Evolutionary conservation across 2,329 filamentous ascomycete species (phyloP), one percentile per base, ranked within the genome.

Genomic region (Aciculosporium take): DNA sequence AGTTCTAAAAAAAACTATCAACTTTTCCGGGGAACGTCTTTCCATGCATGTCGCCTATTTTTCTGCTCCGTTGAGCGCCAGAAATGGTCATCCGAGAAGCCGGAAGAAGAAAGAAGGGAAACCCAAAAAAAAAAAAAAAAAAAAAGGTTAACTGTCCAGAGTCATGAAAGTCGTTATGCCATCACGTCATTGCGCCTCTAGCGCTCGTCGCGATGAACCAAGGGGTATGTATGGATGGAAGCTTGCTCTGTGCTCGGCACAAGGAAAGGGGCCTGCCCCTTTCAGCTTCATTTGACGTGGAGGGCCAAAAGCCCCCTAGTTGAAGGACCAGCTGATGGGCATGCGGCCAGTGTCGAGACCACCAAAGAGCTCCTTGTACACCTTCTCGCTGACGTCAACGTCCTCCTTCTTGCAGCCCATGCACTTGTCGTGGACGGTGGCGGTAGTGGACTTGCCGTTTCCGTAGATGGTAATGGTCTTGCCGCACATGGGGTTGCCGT

Each of bases 341-440:
- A 50, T 50, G 41, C 69, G 65, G 23, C 72, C 72, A 27, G 57
- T 52, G 18, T 49, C 60, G n/a, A 69, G 57, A 21, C 59, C 54
- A 42, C 61, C 67, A 38, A 63, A 69, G 41, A 83, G 63, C 17
- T 68, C 62, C n/a, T 52, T 48, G 60, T 78, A 81, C 46, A 71
- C 61, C 50, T 68, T 66, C 46, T 66, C 60, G 48, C 71, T 74
- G 49, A 81, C 67, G 53, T 86, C 81, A 37, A 86, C 72, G 51
- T 68, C 64, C 31, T 57, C 48, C 27, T 51, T 40, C 37, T 39
- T 53, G 59, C 84, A 91, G 51, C 79, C 79, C 62, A 74, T 72
- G 68, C 84, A 91, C 65, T 84, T 85, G 66, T 91, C 84, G 40
- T 71, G 71, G 46, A 88, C 74, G 3, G 52, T 70, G 46, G 76